These are phyloP conservation scores for Logfia minima DNA, from an alignment of 129 eudicot species.

Conservation along the genomic window DNA sequence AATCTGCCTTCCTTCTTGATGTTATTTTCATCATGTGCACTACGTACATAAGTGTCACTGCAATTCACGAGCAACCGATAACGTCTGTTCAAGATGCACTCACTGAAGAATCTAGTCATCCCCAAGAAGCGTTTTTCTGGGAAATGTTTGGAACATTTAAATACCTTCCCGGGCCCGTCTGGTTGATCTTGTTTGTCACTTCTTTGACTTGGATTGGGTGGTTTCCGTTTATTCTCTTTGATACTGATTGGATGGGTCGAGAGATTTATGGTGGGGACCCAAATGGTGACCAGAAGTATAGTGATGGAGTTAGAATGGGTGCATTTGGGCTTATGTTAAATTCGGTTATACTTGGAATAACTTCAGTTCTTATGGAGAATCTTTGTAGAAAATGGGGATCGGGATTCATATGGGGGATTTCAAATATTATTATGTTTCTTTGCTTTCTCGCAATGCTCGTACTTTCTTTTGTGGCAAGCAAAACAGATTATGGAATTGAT, in stretches of 20 bases:
- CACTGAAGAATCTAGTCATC: slow-evolving; percentile 44
- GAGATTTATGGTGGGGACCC: slow-evolving; percentile 95
- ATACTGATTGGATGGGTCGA: slow-evolving; percentile 99
- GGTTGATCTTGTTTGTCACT: slow-evolving; percentile 72
- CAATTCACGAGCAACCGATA: slow-evolving; percentile 71
- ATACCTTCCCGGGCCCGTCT: slow-evolving; percentile 70
- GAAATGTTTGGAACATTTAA: slow-evolving; percentile 86
- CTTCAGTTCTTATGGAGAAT: slow-evolving; percentile 80
- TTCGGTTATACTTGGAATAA: slow-evolving; percentile 80
- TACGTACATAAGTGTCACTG: slow-evolving; percentile 71
- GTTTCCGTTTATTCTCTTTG: slow-evolving; percentile 95
- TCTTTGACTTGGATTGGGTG: slow-evolving; percentile 94
- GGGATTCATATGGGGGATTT: slow-evolving; percentile 88
- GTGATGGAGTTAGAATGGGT: slow-evolving; percentile 90
- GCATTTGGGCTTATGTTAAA: slow-evolving; percentile 88
- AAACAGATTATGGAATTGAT: slow-evolving; percentile 44
- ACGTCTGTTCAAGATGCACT: slow-evolving; percentile 28
- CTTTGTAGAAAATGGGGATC: slow-evolving; percentile 90
- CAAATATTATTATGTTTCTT: slow-evolving; percentile 76
- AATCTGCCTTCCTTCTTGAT: slow-evolving; percentile 86
- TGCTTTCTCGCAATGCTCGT: slow-evolving; percentile 86
- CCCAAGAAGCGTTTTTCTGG: slow-evolving; percentile 94
- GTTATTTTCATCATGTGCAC: slow-evolving; percentile 63
- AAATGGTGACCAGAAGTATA: slow-evolving; percentile 62
- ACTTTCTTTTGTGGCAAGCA: slow-evolving; percentile 51